Conservation (phyloP, 352 stramenopile species). For the Pythium diclinum region DNA sequence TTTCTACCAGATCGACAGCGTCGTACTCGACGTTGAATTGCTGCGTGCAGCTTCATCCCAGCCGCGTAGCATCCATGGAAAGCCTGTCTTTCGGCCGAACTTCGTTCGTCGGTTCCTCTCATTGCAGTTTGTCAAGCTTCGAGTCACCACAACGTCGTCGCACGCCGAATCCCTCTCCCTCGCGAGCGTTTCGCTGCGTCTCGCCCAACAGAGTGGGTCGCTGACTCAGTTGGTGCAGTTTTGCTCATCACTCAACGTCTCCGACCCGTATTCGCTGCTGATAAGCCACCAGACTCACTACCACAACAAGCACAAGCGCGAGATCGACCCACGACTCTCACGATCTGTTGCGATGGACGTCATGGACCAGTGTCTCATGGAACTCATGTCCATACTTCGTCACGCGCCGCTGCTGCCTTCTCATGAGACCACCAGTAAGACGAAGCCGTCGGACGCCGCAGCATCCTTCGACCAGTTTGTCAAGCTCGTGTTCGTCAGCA, state of each 20-base stretch:
- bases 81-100: neutral
- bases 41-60: neutral
- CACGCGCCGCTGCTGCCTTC: neutral
- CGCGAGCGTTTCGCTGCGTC: neutral
- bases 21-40: neutral
- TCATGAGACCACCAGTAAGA: neutral
- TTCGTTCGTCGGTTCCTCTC: neutral
- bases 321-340: neutral
- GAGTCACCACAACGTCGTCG: neutral
- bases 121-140: neutral
- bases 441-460: neutral
- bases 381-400: conserved; percentile 9
- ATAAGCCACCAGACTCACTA: neutral
- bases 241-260: neutral
- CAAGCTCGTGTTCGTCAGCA: conserved; percentile 16
- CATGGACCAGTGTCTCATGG: neutral
- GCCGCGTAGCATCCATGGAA: neutral
- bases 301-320: neutral
- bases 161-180: neutral
- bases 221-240: neutral
- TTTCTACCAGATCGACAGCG: neutral
- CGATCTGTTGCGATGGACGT: neutral
- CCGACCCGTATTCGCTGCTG: neutral
- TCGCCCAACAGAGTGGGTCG: neutral
- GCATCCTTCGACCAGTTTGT: conserved; percentile 9